Conservation (phyloP, 164 flowering plant species). For the Stephania japonica region DNA sequence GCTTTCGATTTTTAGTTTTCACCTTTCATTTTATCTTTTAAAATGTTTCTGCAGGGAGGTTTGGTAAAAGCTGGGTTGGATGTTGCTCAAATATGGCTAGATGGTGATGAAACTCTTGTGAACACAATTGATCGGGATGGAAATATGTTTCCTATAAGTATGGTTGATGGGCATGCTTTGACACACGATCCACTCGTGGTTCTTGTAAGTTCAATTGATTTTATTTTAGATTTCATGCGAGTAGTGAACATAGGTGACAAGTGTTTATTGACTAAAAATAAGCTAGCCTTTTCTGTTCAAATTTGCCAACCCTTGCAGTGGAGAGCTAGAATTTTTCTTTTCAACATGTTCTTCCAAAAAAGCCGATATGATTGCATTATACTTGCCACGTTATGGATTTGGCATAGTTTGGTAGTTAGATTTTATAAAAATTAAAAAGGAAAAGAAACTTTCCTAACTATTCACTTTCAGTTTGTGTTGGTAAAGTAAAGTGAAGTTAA, state of each 20-base stretch:
- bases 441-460: no score
- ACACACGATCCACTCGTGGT: slow-evolving; percentile 95
- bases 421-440: background rate
- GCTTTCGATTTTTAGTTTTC: background rate
- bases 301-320: background rate
- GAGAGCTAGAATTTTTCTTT: background rate
- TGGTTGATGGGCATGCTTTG: slow-evolving; percentile 83
- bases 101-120: slow-evolving; percentile 94
- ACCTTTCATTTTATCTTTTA: background rate
- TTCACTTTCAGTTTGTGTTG: background rate
- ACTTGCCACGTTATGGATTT: background rate
- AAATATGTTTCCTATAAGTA: slow-evolving; percentile 66
- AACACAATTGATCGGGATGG: slow-evolving; percentile 88
- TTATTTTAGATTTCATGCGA: background rate
- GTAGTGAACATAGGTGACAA: background rate
- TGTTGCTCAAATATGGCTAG: slow-evolving; percentile 97
- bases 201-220: slow-evolving; percentile 50
- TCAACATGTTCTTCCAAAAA: background rate
- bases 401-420: background rate
- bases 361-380: slow-evolving; percentile 1
- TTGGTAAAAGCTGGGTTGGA: slow-evolving; percentile 91
- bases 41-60: slow-evolving; percentile 57
- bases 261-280: background rate
- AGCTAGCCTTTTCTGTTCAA: background rate
- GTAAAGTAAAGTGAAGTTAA: background rate